These are phyloP conservation scores for Begonia loranthoides DNA, from an alignment of 306 rosid genomes.

Conservation along the genomic window DNA sequence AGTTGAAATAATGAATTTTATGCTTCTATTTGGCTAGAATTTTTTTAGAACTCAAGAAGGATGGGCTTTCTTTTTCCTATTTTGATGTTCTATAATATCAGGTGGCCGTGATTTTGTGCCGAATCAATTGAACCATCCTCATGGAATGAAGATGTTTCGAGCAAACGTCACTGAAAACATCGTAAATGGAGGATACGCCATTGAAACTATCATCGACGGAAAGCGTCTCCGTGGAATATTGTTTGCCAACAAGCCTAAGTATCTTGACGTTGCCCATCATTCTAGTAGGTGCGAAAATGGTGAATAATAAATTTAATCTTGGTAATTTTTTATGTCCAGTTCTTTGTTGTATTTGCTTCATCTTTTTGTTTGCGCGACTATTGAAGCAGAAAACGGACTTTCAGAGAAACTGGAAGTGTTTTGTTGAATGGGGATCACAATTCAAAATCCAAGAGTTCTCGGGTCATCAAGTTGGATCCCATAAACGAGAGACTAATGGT, in stretches of 20 bases:
- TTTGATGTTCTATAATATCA: no score
- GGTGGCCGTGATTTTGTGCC: constrained; percentile 15
- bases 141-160: constrained; percentile 55
- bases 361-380: constrained; percentile 13
- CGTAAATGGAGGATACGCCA: constrained; percentile 34
- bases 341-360: neutral
- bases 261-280: constrained; percentile 20
- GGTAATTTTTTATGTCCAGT: constrained; percentile 27
- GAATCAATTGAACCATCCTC: constrained; percentile 25
- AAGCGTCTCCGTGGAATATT: constrained; percentile 77
- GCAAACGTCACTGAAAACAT: constrained; percentile 60
- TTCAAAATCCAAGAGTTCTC: constrained; percentile 33
- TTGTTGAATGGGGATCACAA: constrained; percentile 37
- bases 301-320: constrained; percentile 16
- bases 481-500: constrained; percentile 17
- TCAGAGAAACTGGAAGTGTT: constrained; percentile 29
- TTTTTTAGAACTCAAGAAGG: no score
- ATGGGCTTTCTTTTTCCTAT: no score
- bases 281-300: constrained; percentile 37
- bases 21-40: no score
- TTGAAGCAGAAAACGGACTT: constrained; percentile 59
- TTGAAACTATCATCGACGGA: constrained; percentile 88
- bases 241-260: constrained; percentile 44
- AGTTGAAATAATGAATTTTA: no score
- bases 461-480: constrained; percentile 26